A percentile compares a stretch with the other conserved stretches of the same genome.
These are phyloP conservation scores for Micractinium sp. DNA, from an alignment of 139 green algal species.

Conservation along the genomic window DNA sequence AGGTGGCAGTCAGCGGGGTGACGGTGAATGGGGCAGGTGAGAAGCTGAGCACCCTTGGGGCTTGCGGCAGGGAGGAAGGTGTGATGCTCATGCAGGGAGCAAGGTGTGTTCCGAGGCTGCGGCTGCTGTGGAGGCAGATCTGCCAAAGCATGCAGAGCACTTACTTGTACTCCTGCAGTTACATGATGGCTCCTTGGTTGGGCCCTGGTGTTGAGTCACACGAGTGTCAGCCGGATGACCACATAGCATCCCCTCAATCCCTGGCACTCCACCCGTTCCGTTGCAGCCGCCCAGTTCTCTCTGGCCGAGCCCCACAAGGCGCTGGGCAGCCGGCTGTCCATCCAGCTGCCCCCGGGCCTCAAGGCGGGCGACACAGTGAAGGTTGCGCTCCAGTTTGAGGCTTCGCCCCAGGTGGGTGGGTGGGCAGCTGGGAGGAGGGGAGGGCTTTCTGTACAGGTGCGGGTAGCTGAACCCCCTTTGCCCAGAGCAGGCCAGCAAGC, in stretches of 20 bases:
- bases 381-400: constrained; percentile 31
- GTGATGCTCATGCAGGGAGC: background rate
- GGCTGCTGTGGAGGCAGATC: too few relatives aligned
- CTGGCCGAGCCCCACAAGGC: constrained; percentile 43
- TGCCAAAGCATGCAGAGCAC: too few relatives aligned
- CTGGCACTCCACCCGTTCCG: too few relatives aligned
- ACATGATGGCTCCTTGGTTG: too few relatives aligned
- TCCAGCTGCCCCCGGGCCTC: constrained; percentile 52
- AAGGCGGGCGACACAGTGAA: constrained; percentile 13
- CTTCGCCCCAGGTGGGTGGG: background rate
- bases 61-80: background rate
- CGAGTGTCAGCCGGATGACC: too few relatives aligned
- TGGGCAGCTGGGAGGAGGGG: background rate
- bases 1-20: constrained; percentile 53
- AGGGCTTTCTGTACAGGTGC: too few relatives aligned
- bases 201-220: too few relatives aligned
- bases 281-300: constrained; percentile 28
- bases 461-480: too few relatives aligned
- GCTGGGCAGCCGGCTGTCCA: constrained; percentile 57
- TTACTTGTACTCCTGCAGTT: too few relatives aligned
- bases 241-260: too few relatives aligned
- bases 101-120: too few relatives aligned
- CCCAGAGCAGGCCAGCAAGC: too few relatives aligned
- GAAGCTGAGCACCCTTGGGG: background rate
- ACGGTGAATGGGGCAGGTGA: constrained; percentile 2